Percentiles rank a stretch among this genome's conserved stretches.
Evolutionary conservation across 2,329 filamentous ascomycete species (phyloP).

Genomic region (Talaromyces marneffei): DNA sequence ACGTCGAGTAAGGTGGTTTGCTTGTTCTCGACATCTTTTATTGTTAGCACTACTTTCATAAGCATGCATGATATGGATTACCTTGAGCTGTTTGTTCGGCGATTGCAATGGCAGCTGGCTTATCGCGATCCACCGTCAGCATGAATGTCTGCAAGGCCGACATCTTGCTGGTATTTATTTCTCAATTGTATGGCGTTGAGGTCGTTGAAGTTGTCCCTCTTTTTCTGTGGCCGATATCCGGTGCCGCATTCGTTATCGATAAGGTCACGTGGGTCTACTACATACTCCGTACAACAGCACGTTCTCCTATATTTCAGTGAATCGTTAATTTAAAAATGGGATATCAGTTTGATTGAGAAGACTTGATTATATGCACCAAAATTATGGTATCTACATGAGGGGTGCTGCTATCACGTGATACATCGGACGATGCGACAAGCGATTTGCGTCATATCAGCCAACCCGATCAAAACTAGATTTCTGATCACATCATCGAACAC

Average conservation of each 20-base stretch:
- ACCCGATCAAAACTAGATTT: not conserved
- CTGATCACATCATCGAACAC: not conserved
- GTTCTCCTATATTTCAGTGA: not conserved
- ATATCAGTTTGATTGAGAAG: not conserved
- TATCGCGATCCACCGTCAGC: conserved; percentile 43
- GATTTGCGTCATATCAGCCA: conserved; percentile 13
- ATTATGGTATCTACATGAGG: not conserved
- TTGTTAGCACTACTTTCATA: not conserved
- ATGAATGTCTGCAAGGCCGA: conserved; percentile 46
- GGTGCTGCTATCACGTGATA: not conserved
- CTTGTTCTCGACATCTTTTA: conserved; percentile 52
- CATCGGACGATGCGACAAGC: not conserved
- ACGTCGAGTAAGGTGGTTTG: conserved; percentile 57
- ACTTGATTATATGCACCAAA: not conserved
- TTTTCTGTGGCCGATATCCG: conserved; percentile 19
- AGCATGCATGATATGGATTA: conserved; percentile 19
- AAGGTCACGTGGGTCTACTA: conserved; percentile 24
- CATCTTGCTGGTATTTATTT: conserved; percentile 28
- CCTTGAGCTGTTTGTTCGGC: conserved; percentile 41
- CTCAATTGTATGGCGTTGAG: not conserved
- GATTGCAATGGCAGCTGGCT: conserved; percentile 41
- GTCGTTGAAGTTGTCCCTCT: conserved; percentile 14
- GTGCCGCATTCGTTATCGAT: conserved; percentile 27
- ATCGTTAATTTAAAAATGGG: not conserved
- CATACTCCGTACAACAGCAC: no score